Conservation (phyloP, 768 basidiomycete species). For the Agaricus subrufescens region DNA sequence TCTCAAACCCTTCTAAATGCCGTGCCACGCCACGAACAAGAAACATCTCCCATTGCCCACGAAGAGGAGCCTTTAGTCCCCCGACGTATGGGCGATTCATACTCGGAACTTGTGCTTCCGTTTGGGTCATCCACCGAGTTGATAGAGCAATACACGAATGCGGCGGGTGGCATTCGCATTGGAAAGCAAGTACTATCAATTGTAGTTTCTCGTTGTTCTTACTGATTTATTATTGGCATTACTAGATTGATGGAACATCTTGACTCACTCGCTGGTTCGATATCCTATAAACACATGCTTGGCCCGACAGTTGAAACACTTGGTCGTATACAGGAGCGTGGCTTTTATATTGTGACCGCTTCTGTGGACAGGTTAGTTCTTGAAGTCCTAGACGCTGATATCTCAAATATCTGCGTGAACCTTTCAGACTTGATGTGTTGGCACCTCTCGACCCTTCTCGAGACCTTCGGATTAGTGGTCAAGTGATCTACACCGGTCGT, state of each 20-base stretch:
- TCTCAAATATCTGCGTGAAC: background rate
- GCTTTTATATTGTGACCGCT: conserved; percentile 82
- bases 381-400: no score
- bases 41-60: conserved; percentile 11
- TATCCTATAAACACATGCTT: conserved; percentile 79
- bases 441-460: conserved; percentile 51
- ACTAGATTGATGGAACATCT: conserved; percentile 70
- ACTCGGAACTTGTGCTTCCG: conserved; percentile 60
- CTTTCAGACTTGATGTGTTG: conserved; percentile 60
- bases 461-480: conserved; percentile 72
- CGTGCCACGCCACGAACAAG: conserved; percentile 16
- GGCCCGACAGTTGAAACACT: conserved; percentile 55
- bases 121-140: conserved; percentile 55
- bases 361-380: conserved; percentile 62
- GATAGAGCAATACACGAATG: conserved; percentile 68
- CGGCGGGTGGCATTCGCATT: conserved; percentile 63
- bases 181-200: conserved; percentile 44
- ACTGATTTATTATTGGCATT: background rate
- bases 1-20: conserved; percentile 50
- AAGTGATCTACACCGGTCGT: conserved; percentile 73
- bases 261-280: conserved; percentile 81
- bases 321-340: conserved; percentile 52
- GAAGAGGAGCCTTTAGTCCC: conserved; percentile 30
- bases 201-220: background rate
- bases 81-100: conserved; percentile 67